Conservation (phyloP, 2,329 filamentous ascomycete genomes). For the Sporothrix mexicana region DNA sequence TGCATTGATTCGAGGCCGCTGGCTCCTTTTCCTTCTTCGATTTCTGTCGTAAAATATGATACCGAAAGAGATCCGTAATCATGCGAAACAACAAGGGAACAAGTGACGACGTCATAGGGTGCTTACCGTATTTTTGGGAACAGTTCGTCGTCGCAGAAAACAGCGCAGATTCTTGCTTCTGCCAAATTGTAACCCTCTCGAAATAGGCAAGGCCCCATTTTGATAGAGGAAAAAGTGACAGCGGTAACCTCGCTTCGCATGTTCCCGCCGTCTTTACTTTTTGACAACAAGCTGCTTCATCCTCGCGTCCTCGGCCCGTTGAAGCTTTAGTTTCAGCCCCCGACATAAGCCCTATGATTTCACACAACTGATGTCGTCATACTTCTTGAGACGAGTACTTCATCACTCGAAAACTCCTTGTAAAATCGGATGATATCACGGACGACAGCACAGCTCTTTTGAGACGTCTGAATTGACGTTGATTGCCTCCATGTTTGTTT, state of each 20-base stretch:
- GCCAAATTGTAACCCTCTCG: background rate
- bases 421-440: slow-evolving; percentile 1
- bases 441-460: background rate
- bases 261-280: background rate
- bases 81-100: background rate
- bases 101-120: slow-evolving; percentile 15
- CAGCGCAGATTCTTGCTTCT: slow-evolving; percentile 19
- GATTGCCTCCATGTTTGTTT: background rate
- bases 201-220: background rate
- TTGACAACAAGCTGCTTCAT: background rate
- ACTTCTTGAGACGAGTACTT: background rate
- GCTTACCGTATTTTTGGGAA: background rate
- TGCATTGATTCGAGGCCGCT: background rate
- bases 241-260: background rate
- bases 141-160: background rate
- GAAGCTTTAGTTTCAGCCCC: background rate
- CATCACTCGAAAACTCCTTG: background rate
- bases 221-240: background rate
- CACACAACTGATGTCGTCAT: background rate
- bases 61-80: background rate
- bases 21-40: background rate
- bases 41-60: background rate
- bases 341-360: background rate
- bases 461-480: background rate
- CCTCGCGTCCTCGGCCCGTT: background rate